These are phyloP conservation scores for Psilocybe cubensis DNA, from an alignment of 768 basidiomycete species.

Conservation along the genomic window DNA sequence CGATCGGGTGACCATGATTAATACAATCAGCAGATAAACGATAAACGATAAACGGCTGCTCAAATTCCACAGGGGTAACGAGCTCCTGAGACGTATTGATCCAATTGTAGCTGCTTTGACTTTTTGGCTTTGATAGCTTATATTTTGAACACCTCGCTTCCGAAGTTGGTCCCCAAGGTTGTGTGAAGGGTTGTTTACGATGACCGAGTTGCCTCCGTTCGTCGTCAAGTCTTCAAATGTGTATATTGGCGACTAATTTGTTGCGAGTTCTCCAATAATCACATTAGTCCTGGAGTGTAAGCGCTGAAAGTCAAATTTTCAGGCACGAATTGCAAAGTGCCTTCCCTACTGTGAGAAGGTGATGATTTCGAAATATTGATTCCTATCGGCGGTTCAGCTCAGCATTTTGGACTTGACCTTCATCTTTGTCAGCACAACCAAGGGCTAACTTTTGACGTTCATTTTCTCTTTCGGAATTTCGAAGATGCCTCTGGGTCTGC, in stretches of 20 bases:
- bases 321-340: not conserved
- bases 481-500: not conserved
- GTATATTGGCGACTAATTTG: too few species aligned
- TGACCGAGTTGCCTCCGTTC: too few species aligned
- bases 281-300: too few species aligned
- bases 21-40: not conserved
- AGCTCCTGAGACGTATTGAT: not conserved
- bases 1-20: not conserved
- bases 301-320: not conserved
- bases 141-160: not conserved
- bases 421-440: not conserved
- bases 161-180: not conserved
- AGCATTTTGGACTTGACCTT: too few species aligned
- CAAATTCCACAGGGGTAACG: not conserved
- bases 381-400: too few species aligned
- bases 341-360: not conserved
- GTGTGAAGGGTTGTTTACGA: not conserved
- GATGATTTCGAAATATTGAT: not conserved
- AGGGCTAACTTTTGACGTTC: not conserved
- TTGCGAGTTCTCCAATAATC: too few species aligned
- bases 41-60: not conserved
- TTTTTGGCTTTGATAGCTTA: too few species aligned
- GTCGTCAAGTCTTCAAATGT: too few species aligned
- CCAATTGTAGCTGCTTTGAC: too few species aligned
- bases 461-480: not conserved